Conservation (phyloP, 768 basidiomycete species). For the Tephrocybe sp. region DNA sequence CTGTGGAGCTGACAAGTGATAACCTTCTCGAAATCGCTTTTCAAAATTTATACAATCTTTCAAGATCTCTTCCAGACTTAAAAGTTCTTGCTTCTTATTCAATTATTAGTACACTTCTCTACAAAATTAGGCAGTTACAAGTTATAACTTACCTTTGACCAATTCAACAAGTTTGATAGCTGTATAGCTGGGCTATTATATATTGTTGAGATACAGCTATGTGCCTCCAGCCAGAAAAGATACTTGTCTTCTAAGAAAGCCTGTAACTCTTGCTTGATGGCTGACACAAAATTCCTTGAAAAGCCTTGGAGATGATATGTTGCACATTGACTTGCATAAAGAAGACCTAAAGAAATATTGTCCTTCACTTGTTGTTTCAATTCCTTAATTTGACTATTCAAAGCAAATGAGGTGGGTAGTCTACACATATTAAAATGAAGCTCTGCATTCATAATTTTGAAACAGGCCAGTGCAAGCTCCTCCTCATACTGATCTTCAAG, state of each 20-base stretch:
- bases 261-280: neutral
- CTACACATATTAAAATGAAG: constrained; percentile 17
- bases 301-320: constrained; percentile 4
- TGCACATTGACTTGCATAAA: constrained; percentile 10
- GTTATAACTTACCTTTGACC: neutral
- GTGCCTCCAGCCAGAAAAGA: constrained; percentile 18
- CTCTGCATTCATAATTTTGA: constrained; percentile 5
- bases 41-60: constrained; percentile 1
- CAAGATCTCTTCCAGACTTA: neutral
- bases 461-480: constrained; percentile 1
- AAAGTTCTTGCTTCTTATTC: neutral
- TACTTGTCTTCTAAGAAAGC: constrained; percentile 5
- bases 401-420: constrained; percentile 7
- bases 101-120: neutral
- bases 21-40: constrained; percentile 1
- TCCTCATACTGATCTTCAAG: neutral
- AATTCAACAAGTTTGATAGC: neutral
- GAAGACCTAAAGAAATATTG: constrained; percentile 1
- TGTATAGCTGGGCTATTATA: neutral
- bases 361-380: neutral
- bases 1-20: constrained; percentile 1
- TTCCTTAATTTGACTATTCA: constrained; percentile 4
- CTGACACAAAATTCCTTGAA: neutral
- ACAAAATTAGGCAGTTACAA: neutral
- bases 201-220: constrained; percentile 7